phyloP scores from a whole-genome alignment of 176 grass and related monocot species.

The Carex myosuroides region DNA sequence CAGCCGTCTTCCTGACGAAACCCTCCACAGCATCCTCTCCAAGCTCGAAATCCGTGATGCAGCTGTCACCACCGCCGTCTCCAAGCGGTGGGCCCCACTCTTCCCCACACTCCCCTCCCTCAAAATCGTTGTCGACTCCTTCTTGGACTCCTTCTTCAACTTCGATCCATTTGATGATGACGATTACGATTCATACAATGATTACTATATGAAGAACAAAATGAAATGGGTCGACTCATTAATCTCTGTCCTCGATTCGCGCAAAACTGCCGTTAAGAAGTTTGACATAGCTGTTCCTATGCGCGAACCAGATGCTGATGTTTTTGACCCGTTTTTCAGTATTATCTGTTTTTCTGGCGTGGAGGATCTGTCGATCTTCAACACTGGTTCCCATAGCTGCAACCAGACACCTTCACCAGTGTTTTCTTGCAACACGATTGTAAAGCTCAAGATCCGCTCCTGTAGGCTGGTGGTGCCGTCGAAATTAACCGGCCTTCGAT shows the following conservation, averaged over 20 bases:
- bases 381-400: not conserved
- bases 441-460: constrained; percentile 18
- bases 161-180: too few relatives aligned
- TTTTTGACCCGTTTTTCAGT: not conserved
- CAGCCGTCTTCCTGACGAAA: constrained; percentile 26
- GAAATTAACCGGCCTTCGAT: not conserved
- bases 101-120: constrained; percentile 17
- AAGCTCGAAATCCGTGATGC: constrained; percentile 33
- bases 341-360: not conserved
- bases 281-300: not conserved
- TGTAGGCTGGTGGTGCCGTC: not conserved
- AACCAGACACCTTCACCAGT: not conserved
- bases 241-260: not conserved
- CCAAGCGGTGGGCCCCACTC: constrained; percentile 17
- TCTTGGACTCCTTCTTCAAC: not conserved
- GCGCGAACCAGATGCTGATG: not conserved
- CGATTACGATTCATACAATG: too few relatives aligned
- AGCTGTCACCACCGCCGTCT: constrained; percentile 18
- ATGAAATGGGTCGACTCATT: not conserved
- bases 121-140: constrained; percentile 19
- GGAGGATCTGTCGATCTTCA: constrained; percentile 17
- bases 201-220: too few relatives aligned
- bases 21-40: constrained; percentile 33
- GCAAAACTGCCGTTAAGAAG: not conserved
- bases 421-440: constrained; percentile 18